Conservation (phyloP, 2,329 filamentous ascomycete genomes). For the Pseudohalonectria lignicola region DNA sequence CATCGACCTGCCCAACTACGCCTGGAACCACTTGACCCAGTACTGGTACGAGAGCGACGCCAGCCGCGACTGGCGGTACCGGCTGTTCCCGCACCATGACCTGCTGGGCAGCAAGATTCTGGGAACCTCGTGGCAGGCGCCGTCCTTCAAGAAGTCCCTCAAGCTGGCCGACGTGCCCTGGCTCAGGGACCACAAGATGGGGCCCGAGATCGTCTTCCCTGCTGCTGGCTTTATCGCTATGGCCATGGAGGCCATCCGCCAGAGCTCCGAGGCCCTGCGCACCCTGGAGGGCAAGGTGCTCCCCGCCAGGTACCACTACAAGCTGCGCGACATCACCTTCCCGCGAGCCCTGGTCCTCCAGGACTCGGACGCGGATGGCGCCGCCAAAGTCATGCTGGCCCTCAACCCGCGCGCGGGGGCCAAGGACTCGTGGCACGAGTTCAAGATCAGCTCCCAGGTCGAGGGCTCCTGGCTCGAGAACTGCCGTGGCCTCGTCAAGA, state of each 20-base stretch:
- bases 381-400: no score
- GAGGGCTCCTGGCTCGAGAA: no score
- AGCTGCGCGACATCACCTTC: background rate
- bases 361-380: conserved; percentile 10
- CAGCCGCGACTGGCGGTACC: no score
- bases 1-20: conserved; percentile 6
- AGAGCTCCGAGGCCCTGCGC: no score
- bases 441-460: no score
- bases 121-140: conserved; percentile 5
- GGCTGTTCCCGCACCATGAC: no score
- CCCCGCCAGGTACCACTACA: no score
- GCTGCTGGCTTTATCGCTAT: conserved; percentile 7
- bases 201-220: conserved; percentile 12
- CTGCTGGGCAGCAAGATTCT: conserved; percentile 22
- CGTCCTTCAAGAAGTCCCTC: conserved; percentile 15
- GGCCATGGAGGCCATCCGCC: conserved; percentile 8
- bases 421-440: no score
- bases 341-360: background rate
- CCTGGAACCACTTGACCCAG: conserved; percentile 4
- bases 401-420: no score
- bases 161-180: conserved; percentile 17
- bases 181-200: conserved; percentile 15
- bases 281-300: no score
- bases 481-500: no score
- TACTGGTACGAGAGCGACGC: conserved; percentile 5